Conservation (phyloP, 2,329 filamentous ascomycete species). For the Aspergillus terreus region DNA sequence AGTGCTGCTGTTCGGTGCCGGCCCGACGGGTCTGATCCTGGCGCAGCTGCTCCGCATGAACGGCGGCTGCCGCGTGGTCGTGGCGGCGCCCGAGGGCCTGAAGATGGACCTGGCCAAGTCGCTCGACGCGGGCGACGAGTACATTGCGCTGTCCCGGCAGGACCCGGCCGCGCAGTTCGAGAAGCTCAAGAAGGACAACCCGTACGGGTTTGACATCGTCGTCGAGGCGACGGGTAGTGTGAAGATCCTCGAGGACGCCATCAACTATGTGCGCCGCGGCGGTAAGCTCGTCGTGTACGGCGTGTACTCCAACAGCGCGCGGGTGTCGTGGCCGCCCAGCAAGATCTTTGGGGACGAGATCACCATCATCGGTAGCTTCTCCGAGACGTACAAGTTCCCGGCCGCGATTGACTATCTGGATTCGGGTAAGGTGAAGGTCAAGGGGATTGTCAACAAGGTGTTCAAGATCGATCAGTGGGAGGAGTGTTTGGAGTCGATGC, state of each 20-base stretch:
- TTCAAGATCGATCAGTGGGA: slow-evolving; percentile 71
- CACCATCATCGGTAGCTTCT: slow-evolving; percentile 70
- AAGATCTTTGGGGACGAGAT: slow-evolving; percentile 68
- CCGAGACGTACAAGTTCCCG: slow-evolving; percentile 69
- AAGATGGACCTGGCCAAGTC: slow-evolving; percentile 66
- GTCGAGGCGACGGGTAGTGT: slow-evolving; percentile 67
- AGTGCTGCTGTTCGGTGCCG: slow-evolving; percentile 66
- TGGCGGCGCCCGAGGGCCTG: slow-evolving; percentile 64
- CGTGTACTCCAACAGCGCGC: slow-evolving; percentile 61
- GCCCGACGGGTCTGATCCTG: slow-evolving; percentile 63
- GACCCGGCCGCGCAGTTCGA: slow-evolving; percentile 59
- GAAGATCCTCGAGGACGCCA: slow-evolving; percentile 66
- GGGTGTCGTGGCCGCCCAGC: slow-evolving; percentile 65
- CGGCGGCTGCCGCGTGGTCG: slow-evolving; percentile 65
- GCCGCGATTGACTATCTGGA: slow-evolving; percentile 53
- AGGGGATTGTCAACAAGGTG: slow-evolving; percentile 69
- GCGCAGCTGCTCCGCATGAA: slow-evolving; percentile 62
- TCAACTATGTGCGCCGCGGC: slow-evolving; percentile 67
- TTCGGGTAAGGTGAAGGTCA: slow-evolving; percentile 44
- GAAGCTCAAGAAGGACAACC: slow-evolving; percentile 61
- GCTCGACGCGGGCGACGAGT: slow-evolving; percentile 47
- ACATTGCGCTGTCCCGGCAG: slow-evolving; percentile 44
- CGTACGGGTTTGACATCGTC: slow-evolving; percentile 70
- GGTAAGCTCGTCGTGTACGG: slow-evolving; percentile 71
- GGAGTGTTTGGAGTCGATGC: slow-evolving; percentile 67